Conservation (phyloP, 768 basidiomycete species). For the Tulasnella sp. region DNA sequence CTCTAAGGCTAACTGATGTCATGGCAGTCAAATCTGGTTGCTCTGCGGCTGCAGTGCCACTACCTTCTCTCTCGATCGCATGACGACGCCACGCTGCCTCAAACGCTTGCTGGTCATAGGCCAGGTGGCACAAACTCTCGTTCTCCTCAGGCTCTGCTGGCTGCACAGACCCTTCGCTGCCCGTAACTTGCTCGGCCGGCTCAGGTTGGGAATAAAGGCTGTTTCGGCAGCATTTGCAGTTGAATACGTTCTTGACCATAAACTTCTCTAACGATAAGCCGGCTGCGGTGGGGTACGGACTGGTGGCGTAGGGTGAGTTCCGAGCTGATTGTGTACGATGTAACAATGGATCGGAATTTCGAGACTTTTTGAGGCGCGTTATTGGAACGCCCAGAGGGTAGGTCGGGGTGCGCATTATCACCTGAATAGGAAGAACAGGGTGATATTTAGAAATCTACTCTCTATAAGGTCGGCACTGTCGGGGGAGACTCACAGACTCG, state of each 20-base stretch:
- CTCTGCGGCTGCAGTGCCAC: background rate
- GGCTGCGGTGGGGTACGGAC: background rate
- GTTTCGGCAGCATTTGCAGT: background rate
- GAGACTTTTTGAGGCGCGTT: background rate
- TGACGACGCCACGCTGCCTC: background rate
- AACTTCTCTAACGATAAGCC: background rate
- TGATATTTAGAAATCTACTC: background rate
- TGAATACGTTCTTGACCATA: background rate
- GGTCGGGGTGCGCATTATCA: background rate
- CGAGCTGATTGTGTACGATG: background rate
- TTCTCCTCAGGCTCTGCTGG: background rate
- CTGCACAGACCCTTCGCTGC: background rate
- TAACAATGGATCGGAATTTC: background rate
- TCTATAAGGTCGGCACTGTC: background rate
- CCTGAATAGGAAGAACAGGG: background rate
- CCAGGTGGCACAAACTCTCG: background rate
- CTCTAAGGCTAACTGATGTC: background rate
- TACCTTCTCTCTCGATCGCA: background rate
- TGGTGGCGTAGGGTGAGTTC: background rate
- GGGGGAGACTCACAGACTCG: background rate
- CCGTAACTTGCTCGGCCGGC: background rate
- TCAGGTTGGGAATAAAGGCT: background rate
- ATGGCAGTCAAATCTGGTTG: background rate
- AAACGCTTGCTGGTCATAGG: background rate
- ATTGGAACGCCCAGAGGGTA: background rate